Evolutionary conservation across 371 early-diverging fungal species (phyloP).

Genomic region (Rhizopus stolonifer): DNA sequence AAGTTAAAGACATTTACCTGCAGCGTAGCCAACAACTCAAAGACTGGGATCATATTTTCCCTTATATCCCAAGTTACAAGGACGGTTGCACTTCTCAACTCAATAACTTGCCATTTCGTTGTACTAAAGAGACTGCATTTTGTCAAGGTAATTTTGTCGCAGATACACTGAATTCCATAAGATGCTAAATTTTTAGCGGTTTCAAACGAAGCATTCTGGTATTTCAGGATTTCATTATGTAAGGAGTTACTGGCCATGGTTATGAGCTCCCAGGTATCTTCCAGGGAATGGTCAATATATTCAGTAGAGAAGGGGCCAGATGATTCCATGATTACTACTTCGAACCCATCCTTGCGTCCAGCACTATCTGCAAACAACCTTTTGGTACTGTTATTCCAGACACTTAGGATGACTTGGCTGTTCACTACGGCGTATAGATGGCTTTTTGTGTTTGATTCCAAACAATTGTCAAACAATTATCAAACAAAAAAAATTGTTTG

Average conservation of each 20-base stretch:
- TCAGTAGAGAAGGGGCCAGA: constrained; percentile 6
- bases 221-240: constrained; percentile 12
- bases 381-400: constrained; percentile 11
- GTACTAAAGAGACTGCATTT: constrained; percentile 9
- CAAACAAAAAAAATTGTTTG: no score
- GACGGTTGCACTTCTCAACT: constrained; percentile 16
- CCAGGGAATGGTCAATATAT: constrained; percentile 7
- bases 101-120: constrained; percentile 12
- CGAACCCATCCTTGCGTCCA: constrained; percentile 11
- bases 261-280: constrained; percentile 8
- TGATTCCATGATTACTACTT: constrained; percentile 11
- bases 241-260: constrained; percentile 10
- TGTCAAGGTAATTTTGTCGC: constrained; percentile 12
- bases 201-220: constrained; percentile 10
- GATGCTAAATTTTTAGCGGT: constrained; percentile 15
- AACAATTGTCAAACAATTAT: no score
- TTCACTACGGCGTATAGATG: no score
- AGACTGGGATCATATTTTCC: constrained; percentile 4
- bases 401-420: constrained; percentile 11
- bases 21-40: constrained; percentile 13
- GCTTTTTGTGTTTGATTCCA: no score
- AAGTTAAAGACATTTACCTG: constrained; percentile 14
- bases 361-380: constrained; percentile 5
- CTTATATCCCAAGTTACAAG: constrained; percentile 14
- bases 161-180: constrained; percentile 7